phyloP scores from a whole-genome alignment of 2,329 filamentous ascomycete genomes.

The Sarocladium oryzae region DNA sequence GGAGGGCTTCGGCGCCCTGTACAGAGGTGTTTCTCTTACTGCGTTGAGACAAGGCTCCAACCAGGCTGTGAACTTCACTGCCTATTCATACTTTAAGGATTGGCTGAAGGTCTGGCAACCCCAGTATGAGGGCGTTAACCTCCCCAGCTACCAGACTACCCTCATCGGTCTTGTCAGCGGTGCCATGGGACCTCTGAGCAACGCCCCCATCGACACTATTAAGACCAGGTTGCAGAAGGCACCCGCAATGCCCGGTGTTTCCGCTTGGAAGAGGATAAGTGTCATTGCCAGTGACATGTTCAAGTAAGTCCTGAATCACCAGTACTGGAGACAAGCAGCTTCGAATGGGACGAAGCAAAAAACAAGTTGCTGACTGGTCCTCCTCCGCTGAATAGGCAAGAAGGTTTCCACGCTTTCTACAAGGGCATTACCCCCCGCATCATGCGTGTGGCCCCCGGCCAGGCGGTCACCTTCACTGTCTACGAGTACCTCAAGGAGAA shows the following conservation, averaged over 20 bases:
- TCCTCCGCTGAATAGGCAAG: constrained; percentile 52
- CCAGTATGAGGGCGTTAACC: constrained; percentile 53
- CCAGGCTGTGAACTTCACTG: constrained; percentile 98
- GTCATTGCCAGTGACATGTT: constrained; percentile 79
- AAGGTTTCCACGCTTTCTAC: constrained; percentile 92
- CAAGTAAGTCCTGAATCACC: constrained; percentile 55
- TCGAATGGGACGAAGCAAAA: background rate
- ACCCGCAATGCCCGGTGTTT: constrained; percentile 73
- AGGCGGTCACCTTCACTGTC: constrained; percentile 72
- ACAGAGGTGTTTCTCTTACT: constrained; percentile 89
- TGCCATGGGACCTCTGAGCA: constrained; percentile 92
- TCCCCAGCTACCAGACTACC: constrained; percentile 87
- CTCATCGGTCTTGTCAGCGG: constrained; percentile 85
- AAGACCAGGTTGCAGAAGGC: constrained; percentile 94
- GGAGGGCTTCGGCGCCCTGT: constrained; percentile 81
- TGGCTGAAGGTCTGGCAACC: constrained; percentile 67
- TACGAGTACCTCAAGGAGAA: constrained; percentile 72
- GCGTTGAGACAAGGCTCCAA: constrained; percentile 93
- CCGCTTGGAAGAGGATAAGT: constrained; percentile 71
- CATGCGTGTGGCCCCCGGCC: constrained; percentile 94
- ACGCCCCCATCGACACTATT: constrained; percentile 97
- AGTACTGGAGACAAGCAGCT: no score
- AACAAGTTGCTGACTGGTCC: background rate
- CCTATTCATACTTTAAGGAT: constrained; percentile 90
- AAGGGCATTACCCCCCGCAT: constrained; percentile 97